Evolutionary conservation across 2,329 filamentous ascomycete species (phyloP).

Genomic region (Calonectria naviculata): DNA sequence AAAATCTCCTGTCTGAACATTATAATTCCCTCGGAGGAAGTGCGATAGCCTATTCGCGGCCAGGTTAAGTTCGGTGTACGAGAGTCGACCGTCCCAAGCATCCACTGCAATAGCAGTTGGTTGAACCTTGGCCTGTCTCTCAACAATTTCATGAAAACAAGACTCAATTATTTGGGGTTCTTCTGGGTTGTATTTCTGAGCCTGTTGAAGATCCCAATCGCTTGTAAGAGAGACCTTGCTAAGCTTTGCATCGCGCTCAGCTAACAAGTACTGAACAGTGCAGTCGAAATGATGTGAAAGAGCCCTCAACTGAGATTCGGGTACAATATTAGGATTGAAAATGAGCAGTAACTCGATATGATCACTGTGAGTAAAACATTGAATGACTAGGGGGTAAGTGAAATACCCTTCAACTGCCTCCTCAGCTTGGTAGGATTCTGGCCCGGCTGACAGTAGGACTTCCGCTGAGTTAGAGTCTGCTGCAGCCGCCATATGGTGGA

Average conservation of each 20-base stretch:
- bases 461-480: conserved; percentile 30
- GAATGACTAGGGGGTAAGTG: neutral
- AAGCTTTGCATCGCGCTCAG: neutral
- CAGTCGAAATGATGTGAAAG: neutral
- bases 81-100: conserved; percentile 41
- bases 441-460: neutral
- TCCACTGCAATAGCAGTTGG: conserved; percentile 27
- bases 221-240: neutral
- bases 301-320: neutral
- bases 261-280: neutral
- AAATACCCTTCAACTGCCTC: neutral
- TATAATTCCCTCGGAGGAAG: neutral
- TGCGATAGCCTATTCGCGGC: conserved; percentile 10
- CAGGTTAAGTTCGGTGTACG: conserved; percentile 27
- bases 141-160: conserved; percentile 35
- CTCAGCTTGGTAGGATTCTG: conserved; percentile 1
- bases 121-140: conserved; percentile 4
- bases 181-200: neutral
- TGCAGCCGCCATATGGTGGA: neutral
- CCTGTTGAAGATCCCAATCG: neutral
- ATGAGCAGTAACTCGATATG: neutral
- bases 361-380: neutral
- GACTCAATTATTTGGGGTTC: neutral
- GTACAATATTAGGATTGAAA: neutral
- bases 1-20: conserved; percentile 3